These are phyloP conservation scores for Fusarium piperis DNA, from an alignment of 2,329 filamentous ascomycete species.

Conservation along the genomic window DNA sequence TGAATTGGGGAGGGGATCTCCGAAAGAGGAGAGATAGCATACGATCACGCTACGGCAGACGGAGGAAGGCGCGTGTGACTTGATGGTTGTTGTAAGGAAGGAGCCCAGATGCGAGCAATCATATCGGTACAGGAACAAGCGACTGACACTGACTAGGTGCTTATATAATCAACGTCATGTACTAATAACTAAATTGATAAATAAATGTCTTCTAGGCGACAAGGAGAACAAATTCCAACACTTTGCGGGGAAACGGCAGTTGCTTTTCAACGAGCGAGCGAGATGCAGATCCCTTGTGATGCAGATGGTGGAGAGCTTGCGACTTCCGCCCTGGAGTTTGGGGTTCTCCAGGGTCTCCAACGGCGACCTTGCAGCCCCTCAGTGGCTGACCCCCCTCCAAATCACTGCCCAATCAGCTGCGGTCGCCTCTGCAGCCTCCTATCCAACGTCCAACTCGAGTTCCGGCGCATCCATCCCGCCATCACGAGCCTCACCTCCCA, in stretches of 20 bases:
- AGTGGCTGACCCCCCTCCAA: background rate
- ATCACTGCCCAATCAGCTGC: constrained; percentile 16
- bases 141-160: background rate
- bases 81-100: background rate
- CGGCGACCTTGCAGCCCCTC: constrained; percentile 22
- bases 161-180: background rate
- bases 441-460: background rate
- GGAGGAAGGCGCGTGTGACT: background rate
- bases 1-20: background rate
- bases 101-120: background rate
- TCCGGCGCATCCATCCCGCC: constrained; percentile 31
- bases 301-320: background rate
- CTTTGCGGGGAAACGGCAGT: background rate
- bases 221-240: background rate
- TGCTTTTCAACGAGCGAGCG: background rate
- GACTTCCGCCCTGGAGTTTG: constrained; percentile 5
- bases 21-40: constrained; percentile 6
- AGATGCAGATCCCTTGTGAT: background rate
- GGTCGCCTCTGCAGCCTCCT: constrained; percentile 31
- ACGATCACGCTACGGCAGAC: constrained; percentile 27
- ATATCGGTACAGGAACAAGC: background rate
- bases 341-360: constrained; percentile 13
- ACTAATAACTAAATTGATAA: background rate
- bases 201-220: background rate
- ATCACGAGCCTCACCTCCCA: constrained; percentile 14